Conservation (phyloP, 768 basidiomycete species). For the Hortiboletus flavorubellus region DNA sequence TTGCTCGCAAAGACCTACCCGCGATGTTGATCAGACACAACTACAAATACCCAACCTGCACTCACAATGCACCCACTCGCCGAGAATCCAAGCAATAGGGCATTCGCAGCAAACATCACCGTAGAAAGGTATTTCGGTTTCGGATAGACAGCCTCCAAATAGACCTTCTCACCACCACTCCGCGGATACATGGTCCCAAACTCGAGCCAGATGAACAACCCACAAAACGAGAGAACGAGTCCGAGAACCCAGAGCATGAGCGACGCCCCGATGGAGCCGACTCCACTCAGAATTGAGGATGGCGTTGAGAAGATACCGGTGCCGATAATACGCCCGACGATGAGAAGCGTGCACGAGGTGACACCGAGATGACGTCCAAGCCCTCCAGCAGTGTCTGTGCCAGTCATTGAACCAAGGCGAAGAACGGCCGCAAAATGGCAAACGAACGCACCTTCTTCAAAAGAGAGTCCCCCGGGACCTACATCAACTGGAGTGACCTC, state of each 20-base stretch:
- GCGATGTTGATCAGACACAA: too few species aligned
- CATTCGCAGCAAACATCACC: constrained; percentile 45
- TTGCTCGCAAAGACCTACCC: constrained; percentile 36
- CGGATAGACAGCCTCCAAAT: constrained; percentile 53
- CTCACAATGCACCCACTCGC: constrained; percentile 47
- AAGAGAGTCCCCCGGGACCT: constrained; percentile 43
- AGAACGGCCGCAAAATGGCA: neutral
- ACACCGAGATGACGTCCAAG: constrained; percentile 56
- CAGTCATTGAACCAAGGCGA: neutral
- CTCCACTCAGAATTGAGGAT: constrained; percentile 51
- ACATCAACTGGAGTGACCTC: constrained; percentile 11
- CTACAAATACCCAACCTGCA: neutral
- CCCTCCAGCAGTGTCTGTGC: constrained; percentile 46
- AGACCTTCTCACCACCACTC: constrained; percentile 62
- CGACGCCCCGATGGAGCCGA: constrained; percentile 57
- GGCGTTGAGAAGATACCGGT: constrained; percentile 53
- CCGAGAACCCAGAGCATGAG: constrained; percentile 63
- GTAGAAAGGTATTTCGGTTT: constrained; percentile 47
- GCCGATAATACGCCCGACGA: constrained; percentile 37
- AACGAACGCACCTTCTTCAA: constrained; percentile 41
- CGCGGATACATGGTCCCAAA: constrained; percentile 61
- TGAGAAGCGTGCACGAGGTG: constrained; percentile 51
- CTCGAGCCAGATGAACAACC: constrained; percentile 61
- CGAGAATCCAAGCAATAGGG: constrained; percentile 43
- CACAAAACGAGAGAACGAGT: constrained; percentile 54